These are phyloP conservation scores for Phytophthora rubi DNA, from an alignment of 352 stramenopile species.

Conservation along the genomic window DNA sequence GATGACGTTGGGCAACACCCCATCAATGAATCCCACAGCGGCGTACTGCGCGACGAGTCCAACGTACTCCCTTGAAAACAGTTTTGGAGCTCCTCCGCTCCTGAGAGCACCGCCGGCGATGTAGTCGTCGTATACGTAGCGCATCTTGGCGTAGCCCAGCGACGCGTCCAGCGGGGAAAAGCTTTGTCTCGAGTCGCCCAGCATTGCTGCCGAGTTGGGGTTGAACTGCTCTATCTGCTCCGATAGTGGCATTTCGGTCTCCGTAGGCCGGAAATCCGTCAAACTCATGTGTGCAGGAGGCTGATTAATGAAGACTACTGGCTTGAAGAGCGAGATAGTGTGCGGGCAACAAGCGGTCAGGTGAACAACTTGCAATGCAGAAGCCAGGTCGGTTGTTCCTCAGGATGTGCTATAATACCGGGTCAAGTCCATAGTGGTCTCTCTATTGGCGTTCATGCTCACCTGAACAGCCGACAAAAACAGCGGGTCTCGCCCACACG, in stretches of 20 bases:
- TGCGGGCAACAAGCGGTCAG: conserved; percentile 1
- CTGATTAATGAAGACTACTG: neutral
- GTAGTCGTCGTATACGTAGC: conserved; percentile 3
- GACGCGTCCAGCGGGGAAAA: conserved; percentile 1
- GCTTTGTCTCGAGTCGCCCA: neutral
- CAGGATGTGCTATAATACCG: neutral
- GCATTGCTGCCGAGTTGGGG: conserved; percentile 1
- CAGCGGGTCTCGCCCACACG: neutral
- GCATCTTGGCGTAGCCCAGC: conserved; percentile 1
- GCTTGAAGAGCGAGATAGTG: neutral
- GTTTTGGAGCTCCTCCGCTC: neutral
- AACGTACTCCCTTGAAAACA: neutral
- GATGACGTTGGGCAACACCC: neutral
- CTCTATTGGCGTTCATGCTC: neutral
- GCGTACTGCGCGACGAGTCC: conserved; percentile 2
- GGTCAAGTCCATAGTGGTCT: neutral
- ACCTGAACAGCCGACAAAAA: neutral
- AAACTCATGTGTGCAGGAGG: conserved; percentile 1
- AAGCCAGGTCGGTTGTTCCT: neutral
- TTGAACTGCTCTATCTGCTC: conserved; percentile 1
- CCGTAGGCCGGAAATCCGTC: neutral
- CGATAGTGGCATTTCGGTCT: conserved; percentile 1
- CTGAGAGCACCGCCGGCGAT: neutral
- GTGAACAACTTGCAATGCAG: conserved; percentile 4
- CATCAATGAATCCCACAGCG: neutral